Base-by-base conservation (phyloP, 1,284 basidiomycete species). In the Tremellales sp. region DNA sequence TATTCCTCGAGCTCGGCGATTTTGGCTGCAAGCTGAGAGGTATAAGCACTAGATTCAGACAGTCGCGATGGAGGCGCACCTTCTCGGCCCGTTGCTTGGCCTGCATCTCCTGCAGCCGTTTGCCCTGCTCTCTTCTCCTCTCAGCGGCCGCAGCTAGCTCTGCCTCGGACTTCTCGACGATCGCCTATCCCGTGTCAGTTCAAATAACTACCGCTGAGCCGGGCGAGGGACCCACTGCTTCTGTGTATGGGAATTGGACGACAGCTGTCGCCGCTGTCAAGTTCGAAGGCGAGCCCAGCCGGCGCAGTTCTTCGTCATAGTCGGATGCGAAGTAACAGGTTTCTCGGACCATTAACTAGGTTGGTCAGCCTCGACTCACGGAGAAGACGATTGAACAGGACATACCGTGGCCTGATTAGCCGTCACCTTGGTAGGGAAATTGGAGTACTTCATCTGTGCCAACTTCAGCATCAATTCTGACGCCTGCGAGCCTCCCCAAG, bases 381-480 rank as follows among this genome's bases (percentile, higher is more conserved):
- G 4, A 3, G 3, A 10, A 6, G 19, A n/a, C 39, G 19, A 12
- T 21, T 15, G 27, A 26, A 37, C 4, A 40, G 19, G 10, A 59
- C 75, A 51, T 53, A 80, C 79, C 0, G 76, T 77, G 4, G 80
- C 77, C 63, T 83, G 81, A 31, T 70, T 67, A 4, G 67, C 58
- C 0, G 79, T 78, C 39, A 83, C 76, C 31, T 78, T 75, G 12
- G 77, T 71, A 0, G 81, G 82, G 60, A 98, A 98, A 39, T 80
- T 86, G 13, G 96, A 88, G 67, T 98, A 97, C 70, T 98, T 99
- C 49, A 98, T 81, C 69, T 97, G 93, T 31, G 92, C 83, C 6
- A 94, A 82, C 64, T 92, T 93, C 49, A 96, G 81, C 43, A 98
- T 79, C 61, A 96, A 87, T 43, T 98, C 94, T 0, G 88, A 83